Percentiles rank a stretch among this genome's conserved stretches.
Evolutionary conservation across 495 filamentous ascomycete species (phyloP).

Genomic region (Astrothelium subdiscretum): DNA sequence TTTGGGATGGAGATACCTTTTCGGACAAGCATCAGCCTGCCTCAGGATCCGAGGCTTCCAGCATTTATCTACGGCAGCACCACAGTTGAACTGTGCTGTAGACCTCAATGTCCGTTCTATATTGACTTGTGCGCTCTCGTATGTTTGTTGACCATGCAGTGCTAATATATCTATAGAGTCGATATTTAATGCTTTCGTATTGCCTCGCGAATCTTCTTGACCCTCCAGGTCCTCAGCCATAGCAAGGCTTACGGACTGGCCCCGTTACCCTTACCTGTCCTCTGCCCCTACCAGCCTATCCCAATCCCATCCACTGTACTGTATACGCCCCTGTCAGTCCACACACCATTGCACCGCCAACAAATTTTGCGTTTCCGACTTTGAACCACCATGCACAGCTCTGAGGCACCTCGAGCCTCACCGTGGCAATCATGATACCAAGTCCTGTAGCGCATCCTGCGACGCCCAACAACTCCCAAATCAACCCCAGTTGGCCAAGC

Average conservation of each 20-base stretch:
- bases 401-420: background rate
- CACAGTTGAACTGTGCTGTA: background rate
- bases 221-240: too few relatives aligned
- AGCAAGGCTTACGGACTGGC: too few relatives aligned
- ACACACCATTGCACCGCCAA: background rate
- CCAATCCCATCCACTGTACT: background rate
- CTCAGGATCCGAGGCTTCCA: background rate
- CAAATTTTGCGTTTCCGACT: background rate
- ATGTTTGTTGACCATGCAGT: background rate
- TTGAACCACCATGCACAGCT: background rate
- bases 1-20: background rate
- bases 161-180: background rate
- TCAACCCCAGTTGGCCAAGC: background rate
- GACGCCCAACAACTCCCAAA: background rate
- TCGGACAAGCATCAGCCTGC: background rate
- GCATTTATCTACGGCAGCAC: background rate
- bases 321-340: background rate
- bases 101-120: background rate
- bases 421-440: background rate
- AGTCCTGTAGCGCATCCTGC: background rate
- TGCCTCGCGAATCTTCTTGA: background rate
- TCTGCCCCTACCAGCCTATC: too few relatives aligned
- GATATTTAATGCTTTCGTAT: background rate
- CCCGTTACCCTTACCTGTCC: too few relatives aligned
- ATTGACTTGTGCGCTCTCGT: background rate